phyloP scores from a whole-genome alignment of 768 basidiomycete genomes.

The Boletus pseudo-olivaceus region DNA sequence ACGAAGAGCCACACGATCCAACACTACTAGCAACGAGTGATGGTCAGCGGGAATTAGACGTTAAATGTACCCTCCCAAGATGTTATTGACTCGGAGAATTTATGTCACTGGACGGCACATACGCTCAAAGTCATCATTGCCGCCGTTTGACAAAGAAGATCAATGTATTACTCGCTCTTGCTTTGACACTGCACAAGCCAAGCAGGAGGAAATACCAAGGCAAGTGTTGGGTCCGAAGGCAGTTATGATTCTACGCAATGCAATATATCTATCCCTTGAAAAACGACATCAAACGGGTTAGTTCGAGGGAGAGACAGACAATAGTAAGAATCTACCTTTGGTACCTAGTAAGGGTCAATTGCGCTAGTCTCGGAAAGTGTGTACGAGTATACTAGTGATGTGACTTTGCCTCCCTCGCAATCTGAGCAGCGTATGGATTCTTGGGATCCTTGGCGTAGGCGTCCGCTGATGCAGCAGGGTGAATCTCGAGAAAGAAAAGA shows the following conservation, averaged over 20 bases:
- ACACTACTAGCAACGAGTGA: not conserved
- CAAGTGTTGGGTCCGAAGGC: slow-evolving; percentile 6
- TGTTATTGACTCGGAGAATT: too few relatives aligned
- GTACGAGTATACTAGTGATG: slow-evolving; percentile 31
- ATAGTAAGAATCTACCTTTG: slow-evolving; percentile 1
- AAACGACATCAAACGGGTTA: not conserved
- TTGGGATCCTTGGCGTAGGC: slow-evolving; percentile 70
- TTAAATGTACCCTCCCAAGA: not conserved
- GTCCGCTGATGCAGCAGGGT: slow-evolving; percentile 43
- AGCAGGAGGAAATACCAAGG: not conserved
- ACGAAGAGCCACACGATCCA: not conserved
- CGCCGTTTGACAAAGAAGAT: not conserved
- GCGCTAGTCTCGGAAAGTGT: not conserved
- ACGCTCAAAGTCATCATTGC: not conserved
- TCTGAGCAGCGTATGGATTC: slow-evolving; percentile 78
- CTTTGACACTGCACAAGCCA: not conserved
- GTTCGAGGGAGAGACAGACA: not conserved
- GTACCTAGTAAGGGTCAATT: not conserved
- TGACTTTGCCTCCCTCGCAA: slow-evolving; percentile 60
- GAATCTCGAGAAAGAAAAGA: not conserved
- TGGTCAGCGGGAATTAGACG: not conserved
- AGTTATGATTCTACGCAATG: slow-evolving; percentile 16
- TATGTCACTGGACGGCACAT: too few relatives aligned
- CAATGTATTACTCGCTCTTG: not conserved
- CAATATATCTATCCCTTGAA: slow-evolving; percentile 13